These are phyloP conservation scores for Albugo laibachii DNA, from an alignment of 352 stramenopile genomes.

Conservation along the genomic window DNA sequence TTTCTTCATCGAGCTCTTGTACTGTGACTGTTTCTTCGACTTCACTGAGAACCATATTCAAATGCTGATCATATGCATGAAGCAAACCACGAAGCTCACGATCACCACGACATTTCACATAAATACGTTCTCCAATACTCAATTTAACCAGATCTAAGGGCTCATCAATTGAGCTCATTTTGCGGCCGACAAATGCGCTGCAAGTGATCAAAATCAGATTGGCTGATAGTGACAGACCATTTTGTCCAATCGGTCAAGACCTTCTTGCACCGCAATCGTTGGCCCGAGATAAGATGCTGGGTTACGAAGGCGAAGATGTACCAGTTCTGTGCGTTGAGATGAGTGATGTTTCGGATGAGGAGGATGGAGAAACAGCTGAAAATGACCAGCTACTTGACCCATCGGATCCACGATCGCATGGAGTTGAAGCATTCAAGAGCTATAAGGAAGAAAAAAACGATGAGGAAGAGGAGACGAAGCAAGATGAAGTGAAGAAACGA, in stretches of 20 bases:
- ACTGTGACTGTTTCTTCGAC: constrained; percentile 97
- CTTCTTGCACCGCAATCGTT: too few relatives aligned
- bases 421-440: too few relatives aligned
- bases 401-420: constrained; percentile 46
- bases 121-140: constrained; percentile 96
- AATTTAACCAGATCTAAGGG: constrained; percentile 97
- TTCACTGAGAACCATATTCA: constrained; percentile 97
- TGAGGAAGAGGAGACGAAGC: neutral
- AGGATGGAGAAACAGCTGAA: constrained; percentile 21
- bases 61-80: constrained; percentile 97
- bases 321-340: neutral
- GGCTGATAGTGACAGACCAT: too few relatives aligned
- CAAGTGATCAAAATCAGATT: too few relatives aligned
- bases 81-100: constrained; percentile 93
- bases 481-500: constrained; percentile 17
- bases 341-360: constrained; percentile 13
- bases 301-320: neutral
- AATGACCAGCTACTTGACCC: constrained; percentile 44
- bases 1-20: constrained; percentile 94
- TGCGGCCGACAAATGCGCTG: too few relatives aligned
- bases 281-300: neutral
- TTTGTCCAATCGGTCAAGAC: too few relatives aligned
- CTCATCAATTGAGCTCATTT: constrained; percentile 83
- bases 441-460: constrained; percentile 2
- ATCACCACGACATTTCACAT: constrained; percentile 97